Evolutionary conservation across 169 alveolate species (phyloP).

Genomic region (Eimeria sp.): DNA sequence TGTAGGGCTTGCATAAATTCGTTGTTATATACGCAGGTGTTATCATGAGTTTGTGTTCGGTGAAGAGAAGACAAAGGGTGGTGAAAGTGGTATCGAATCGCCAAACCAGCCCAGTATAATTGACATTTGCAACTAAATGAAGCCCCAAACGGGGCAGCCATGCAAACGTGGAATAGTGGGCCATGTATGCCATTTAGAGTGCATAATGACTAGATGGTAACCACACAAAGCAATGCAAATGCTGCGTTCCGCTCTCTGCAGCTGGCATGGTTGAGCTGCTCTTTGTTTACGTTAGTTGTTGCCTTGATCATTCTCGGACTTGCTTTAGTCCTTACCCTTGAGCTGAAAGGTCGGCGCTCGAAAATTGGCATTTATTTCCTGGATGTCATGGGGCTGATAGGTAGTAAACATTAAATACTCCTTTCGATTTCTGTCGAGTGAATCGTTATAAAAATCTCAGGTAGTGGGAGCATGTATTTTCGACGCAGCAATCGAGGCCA

Average conservation of each 20-base stretch:
- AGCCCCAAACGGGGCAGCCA: background rate
- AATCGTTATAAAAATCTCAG: background rate
- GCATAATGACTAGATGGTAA: background rate
- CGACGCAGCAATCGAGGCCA: constrained; percentile 53
- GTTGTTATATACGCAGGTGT: constrained; percentile 35
- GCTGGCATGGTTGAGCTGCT: constrained; percentile 77
- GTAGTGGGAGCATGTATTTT: background rate
- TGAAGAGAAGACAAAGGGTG: constrained; percentile 71
- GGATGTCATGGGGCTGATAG: background rate
- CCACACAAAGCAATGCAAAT: background rate
- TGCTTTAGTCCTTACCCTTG: constrained; percentile 16
- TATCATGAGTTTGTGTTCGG: constrained; percentile 73
- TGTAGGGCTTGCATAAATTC: background rate
- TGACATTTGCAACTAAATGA: background rate
- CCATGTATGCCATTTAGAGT: background rate
- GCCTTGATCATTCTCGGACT: constrained; percentile 18
- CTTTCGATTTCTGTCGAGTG: background rate
- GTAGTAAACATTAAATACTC: background rate
- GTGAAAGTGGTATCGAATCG: constrained; percentile 36
- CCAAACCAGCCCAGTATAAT: background rate
- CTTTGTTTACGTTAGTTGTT: constrained; percentile 19
- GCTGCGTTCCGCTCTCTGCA: constrained; percentile 33
- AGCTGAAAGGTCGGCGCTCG: constrained; percentile 17
- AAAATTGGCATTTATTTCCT: background rate
- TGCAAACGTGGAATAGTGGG: background rate